A percentile compares a stretch with the other conserved stretches of the same genome.
These are phyloP conservation scores for Saccharomycopsis sp. DNA, from an alignment of 805 yeast genomes.

Conservation along the genomic window DNA sequence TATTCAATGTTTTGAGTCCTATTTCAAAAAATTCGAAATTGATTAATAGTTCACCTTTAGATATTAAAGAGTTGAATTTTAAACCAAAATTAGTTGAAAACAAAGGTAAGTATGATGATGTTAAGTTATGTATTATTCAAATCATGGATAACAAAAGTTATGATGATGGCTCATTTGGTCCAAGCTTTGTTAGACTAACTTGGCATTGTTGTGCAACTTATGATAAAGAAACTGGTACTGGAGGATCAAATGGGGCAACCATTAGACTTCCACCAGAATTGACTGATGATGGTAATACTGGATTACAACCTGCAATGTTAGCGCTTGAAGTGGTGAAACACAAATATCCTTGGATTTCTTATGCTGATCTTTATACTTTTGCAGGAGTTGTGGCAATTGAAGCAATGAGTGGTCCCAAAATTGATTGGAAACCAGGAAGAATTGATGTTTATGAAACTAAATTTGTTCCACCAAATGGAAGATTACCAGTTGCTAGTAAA, in stretches of 20 bases:
- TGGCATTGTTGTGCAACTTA: slow-evolving; percentile 44
- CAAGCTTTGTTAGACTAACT: slow-evolving; percentile 35
- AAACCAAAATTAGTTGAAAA: too few species aligned
- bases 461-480: slow-evolving; percentile 35
- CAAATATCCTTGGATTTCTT: slow-evolving; percentile 35
- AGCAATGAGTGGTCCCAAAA: slow-evolving; percentile 38
- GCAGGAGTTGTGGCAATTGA: slow-evolving; percentile 43
- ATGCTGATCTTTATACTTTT: slow-evolving; percentile 42
- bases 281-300: slow-evolving; percentile 38
- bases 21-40: too few species aligned
- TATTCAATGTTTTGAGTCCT: too few species aligned
- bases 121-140: slow-evolving; percentile 26
- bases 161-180: slow-evolving; percentile 33
- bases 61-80: too few species aligned
- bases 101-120: slow-evolving; percentile 28
- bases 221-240: slow-evolving; percentile 25
- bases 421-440: slow-evolving; percentile 42
- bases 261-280: slow-evolving; percentile 36
- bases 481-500: slow-evolving; percentile 39
- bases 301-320: slow-evolving; percentile 33
- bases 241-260: slow-evolving; percentile 31
- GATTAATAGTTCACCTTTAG: too few species aligned
- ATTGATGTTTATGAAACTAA: slow-evolving; percentile 28
- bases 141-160: slow-evolving; percentile 17
- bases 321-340: slow-evolving; percentile 31